These are phyloP conservation scores for Peronosclerospora sorghi DNA, from an alignment of 352 stramenopile species.

Conservation along the genomic window DNA sequence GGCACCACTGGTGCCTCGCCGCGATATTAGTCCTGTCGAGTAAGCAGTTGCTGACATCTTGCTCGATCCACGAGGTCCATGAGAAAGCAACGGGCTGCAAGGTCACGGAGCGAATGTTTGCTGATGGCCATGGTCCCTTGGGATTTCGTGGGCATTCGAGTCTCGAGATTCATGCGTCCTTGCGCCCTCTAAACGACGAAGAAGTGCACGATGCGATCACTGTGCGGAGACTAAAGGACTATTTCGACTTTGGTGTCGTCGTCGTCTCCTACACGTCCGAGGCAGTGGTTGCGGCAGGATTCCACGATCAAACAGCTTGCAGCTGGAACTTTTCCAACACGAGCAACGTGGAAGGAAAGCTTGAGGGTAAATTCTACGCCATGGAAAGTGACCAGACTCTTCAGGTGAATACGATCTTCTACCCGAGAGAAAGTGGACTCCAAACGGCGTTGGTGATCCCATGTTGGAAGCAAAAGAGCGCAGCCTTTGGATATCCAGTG, in stretches of 20 bases:
- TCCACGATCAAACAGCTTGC: slow-evolving; percentile 48
- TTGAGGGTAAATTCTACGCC: slow-evolving; percentile 49
- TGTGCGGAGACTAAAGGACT: slow-evolving; percentile 52
- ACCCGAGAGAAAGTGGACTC: slow-evolving; percentile 34
- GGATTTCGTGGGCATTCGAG: slow-evolving; percentile 34
- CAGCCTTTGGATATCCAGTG: slow-evolving; percentile 66
- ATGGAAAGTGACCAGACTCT: slow-evolving; percentile 31
- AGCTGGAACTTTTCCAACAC: slow-evolving; percentile 46
- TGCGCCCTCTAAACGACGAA: slow-evolving; percentile 35
- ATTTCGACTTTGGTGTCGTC: slow-evolving; percentile 72
- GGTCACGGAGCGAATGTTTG: slow-evolving; percentile 77
- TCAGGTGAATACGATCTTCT: slow-evolving; percentile 36
- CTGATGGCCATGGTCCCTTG: slow-evolving; percentile 42
- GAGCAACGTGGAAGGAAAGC: slow-evolving; percentile 26
- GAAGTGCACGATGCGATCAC: slow-evolving; percentile 64
- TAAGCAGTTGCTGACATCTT: slow-evolving; percentile 19
- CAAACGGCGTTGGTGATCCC: slow-evolving; percentile 61
- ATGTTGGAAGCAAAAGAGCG: slow-evolving; percentile 79
- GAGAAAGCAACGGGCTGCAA: slow-evolving; percentile 46
- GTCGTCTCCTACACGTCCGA: slow-evolving; percentile 50
- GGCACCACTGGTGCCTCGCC: slow-evolving; percentile 9
- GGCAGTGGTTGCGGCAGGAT: slow-evolving; percentile 20
- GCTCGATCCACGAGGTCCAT: slow-evolving; percentile 50
- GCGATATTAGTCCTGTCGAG: slow-evolving; percentile 21
- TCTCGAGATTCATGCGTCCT: slow-evolving; percentile 33